Base-by-base conservation (phyloP, 2,329 filamentous ascomycete genomes). In the Furcasterigmium furcatum region DNA sequence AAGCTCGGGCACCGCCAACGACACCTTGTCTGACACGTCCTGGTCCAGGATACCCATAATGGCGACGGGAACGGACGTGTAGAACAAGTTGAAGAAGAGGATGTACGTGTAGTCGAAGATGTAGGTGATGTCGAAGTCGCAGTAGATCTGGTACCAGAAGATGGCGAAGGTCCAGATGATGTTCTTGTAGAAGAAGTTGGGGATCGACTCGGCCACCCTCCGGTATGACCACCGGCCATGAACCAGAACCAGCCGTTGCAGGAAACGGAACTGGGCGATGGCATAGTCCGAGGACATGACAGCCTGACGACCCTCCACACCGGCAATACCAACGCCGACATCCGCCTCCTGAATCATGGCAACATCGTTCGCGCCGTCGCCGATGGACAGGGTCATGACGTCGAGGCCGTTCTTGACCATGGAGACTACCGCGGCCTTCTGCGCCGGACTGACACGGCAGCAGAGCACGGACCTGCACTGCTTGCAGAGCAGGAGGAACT, bases 171-270 rank as follows among this genome's bases (percentile, higher is more conserved):
- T 94, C 94, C 94, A 99, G 43, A 97, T 87, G 68, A 99, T 87
- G 73, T 97, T 99, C 86, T 99, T 99, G 82, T 97, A 99, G 76
- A 99, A 99, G 77, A 99, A 99, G 66, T 99, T 99, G 65, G 91
- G 90, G 59, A 95, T 96, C 39, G 86, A 88, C 72, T 99, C 94
- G 24, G 87, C 90, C 64, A 99, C 73, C 57, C 94, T 84, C 44
- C 92, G 82, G 70, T 99, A 99, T n/a, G 91, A 96, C 89, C 91
- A 96, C 47, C 91, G 82, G 47, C 91, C 91, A 62, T 96, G 91
- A 5, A 96, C 91, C 18, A 96, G 79, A 24, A 96, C 80, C 49
- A 96, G 74, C 45, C 91, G 77, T 57, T 91, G 85, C 43, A 96
- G 74, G 71, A 88, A 96, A 34, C 90, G 81, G 73, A 96, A 96